Evolutionary conservation across 331 rosid genomes (phyloP).

Genomic region (Quercus tomentella): DNA sequence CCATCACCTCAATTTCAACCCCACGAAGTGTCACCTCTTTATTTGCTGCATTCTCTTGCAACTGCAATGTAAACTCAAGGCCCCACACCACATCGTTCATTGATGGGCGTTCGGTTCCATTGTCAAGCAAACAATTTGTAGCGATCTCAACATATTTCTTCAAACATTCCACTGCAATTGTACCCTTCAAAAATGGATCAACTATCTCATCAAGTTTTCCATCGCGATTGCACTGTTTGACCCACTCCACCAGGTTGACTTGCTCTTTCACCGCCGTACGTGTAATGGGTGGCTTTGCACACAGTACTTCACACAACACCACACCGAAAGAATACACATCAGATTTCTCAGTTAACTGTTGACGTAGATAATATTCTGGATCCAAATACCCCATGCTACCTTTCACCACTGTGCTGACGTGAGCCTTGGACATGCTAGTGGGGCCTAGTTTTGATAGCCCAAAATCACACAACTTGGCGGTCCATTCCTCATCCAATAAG

Average conservation of each 20-base stretch:
- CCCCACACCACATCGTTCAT: neutral
- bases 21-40: neutral
- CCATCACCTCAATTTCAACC: neutral
- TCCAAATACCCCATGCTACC: neutral
- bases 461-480: neutral
- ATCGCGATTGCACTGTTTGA: too few species aligned
- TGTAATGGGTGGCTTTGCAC: neutral
- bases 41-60: neutral
- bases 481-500: constrained; percentile 11
- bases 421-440: neutral
- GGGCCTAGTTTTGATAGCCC: neutral
- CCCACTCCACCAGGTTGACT: neutral
- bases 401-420: neutral
- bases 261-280: neutral
- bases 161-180: neutral
- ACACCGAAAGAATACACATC: constrained; percentile 1
- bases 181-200: neutral
- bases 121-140: neutral
- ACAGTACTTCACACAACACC: neutral
- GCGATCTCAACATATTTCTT: neutral
- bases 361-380: neutral
- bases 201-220: neutral
- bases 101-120: neutral
- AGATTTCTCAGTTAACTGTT: neutral
- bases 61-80: neutral